Evolutionary conservation across 2,329 filamentous ascomycete species (phyloP).

Genomic region (Zymoseptoria ardabiliae): DNA sequence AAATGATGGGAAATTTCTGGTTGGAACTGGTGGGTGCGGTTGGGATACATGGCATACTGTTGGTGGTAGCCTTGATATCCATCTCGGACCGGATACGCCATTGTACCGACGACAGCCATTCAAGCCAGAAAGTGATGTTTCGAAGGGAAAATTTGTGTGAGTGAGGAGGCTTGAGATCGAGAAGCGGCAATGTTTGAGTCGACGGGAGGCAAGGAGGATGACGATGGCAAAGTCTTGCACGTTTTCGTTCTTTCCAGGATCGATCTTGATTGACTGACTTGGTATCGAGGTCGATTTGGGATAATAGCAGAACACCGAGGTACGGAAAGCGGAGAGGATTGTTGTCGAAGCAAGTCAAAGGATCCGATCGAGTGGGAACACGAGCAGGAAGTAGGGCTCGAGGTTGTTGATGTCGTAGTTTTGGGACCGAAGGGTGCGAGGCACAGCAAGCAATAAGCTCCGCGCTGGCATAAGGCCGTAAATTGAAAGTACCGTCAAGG

Average conservation of each 20-base stretch:
- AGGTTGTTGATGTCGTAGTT: background rate
- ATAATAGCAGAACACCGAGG: background rate
- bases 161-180: constrained; percentile 1
- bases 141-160: background rate
- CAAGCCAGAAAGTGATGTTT: constrained; percentile 1
- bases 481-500: constrained; percentile 14
- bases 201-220: background rate
- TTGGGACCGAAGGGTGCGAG: background rate
- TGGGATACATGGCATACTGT: constrained; percentile 22
- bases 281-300: background rate
- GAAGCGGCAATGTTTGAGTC: background rate
- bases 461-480: constrained; percentile 17
- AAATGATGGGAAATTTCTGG: constrained; percentile 12
- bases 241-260: background rate
- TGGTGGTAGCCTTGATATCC: constrained; percentile 22
- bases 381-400: constrained; percentile 7
- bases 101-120: constrained; percentile 26
- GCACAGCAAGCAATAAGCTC: constrained; percentile 11
- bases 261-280: background rate
- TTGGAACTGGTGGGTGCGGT: constrained; percentile 17
- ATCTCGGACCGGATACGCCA: constrained; percentile 25
- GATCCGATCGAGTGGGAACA: constrained; percentile 3
- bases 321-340: background rate
- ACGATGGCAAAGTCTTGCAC: background rate
- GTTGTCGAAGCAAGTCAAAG: background rate